Conservation (phyloP, 139 green algal species). For the Diplosphaera chodatii region DNA sequence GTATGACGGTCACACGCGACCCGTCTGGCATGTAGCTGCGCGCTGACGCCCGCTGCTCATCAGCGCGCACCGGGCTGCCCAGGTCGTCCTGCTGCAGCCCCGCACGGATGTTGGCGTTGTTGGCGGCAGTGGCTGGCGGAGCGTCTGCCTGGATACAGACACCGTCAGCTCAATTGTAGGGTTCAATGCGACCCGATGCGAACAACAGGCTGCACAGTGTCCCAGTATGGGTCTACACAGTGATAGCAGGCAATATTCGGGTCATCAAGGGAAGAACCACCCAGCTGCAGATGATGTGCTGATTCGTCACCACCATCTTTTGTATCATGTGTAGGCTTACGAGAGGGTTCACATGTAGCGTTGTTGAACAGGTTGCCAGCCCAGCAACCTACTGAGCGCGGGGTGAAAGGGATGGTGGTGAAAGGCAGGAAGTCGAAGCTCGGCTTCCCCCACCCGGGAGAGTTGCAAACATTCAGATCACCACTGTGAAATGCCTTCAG, state of each 20-base stretch:
- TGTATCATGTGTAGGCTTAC: no score
- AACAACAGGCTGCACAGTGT: no score
- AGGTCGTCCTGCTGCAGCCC: neutral
- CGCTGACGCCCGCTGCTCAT: neutral
- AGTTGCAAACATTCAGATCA: neutral
- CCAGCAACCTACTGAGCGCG: neutral
- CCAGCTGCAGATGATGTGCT: no score
- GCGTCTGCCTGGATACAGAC: no score
- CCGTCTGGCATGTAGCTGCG: neutral
- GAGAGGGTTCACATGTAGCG: no score
- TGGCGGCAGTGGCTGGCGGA: neutral
- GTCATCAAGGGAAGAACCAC: no score
- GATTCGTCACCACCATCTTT: no score
- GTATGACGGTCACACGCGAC: neutral
- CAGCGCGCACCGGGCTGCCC: neutral
- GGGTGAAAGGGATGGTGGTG: neutral
- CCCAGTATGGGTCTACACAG: no score
- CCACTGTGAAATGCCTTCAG: neutral
- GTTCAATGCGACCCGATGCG: no score
- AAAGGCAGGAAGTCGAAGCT: neutral
- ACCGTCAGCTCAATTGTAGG: no score
- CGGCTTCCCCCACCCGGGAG: neutral
- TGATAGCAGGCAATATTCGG: no score
- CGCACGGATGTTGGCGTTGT: neutral
- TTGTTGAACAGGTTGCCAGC: no score